phyloP scores from a whole-genome alignment of 768 basidiomycete genomes.

The Candolleomyces aberdarensis region DNA sequence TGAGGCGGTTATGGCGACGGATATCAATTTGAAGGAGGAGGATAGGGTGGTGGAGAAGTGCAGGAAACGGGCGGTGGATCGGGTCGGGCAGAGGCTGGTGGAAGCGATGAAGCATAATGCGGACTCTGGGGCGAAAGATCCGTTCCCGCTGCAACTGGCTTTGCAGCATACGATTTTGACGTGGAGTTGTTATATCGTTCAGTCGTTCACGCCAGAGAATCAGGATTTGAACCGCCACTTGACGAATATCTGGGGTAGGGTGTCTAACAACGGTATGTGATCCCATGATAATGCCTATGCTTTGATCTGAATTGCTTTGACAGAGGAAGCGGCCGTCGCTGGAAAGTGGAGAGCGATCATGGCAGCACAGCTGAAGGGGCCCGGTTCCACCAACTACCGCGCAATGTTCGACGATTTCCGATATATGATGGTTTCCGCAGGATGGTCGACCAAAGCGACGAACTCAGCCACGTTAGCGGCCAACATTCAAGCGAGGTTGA shows the following conservation, averaged over 20 bases:
- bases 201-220: neutral
- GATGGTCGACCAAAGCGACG: neutral
- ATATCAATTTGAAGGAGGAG: neutral
- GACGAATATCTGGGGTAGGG: neutral
- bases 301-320: neutral
- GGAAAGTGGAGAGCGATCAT: slow-evolving; percentile 41
- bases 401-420: neutral
- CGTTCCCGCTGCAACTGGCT: slow-evolving; percentile 5
- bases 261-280: neutral
- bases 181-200: neutral
- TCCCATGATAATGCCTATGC: neutral
- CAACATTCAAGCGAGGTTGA: neutral
- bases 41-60: neutral
- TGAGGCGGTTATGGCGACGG: slow-evolving; percentile 20
- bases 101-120: slow-evolving; percentile 1
- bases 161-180: slow-evolving; percentile 1
- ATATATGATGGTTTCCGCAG: neutral
- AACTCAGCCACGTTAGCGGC: neutral
- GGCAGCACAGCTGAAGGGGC: neutral
- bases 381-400: neutral
- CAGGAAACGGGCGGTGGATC: neutral
- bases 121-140: neutral
- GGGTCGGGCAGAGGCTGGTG: neutral
- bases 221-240: neutral
- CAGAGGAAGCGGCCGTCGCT: slow-evolving; percentile 40